Base-by-base conservation (phyloP, 1,139 yeast genomes). In the Geotrichum histeridarum region DNA sequence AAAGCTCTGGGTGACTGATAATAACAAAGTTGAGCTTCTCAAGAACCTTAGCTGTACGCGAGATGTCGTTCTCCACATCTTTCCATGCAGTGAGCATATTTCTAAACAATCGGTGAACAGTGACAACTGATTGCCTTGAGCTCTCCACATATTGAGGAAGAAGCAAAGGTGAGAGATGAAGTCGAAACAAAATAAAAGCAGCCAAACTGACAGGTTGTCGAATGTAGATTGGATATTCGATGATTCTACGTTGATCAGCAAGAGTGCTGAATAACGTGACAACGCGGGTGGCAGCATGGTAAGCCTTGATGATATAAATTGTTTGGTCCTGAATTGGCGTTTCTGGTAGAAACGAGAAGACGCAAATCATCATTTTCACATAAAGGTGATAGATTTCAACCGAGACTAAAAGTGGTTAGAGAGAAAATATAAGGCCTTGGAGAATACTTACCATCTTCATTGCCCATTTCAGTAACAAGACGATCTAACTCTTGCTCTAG, bases 31-130 rank as follows among this genome's bases (percentile, higher is more conserved):
- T 91, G 63, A 90, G 76, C 66, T 89, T 89, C 64, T 91, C 98
- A 62, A 91, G 75, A n/a, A 90, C 94, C 62, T 87, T 87, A 1
- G 97, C 97, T 0, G 95, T 88, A 67, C 98, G 78, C 2, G 95
- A 84, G 39, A 90, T 86, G 69, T 90, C 98, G 70, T 89, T 90
- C 61, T 88, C 90, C 50, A 90, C 87, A 61, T 84, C 88, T 59
- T 85, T 83, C 98, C 98, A 91, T 8, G 96, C 91, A 2, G 93
- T 83, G 45, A 90, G 74, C 67, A 93, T 90, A 67, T 91, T 90
- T 68, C 97, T 77, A 68, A 83, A 86, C 51, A 90, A 72, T 64
- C 96, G 76, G 70, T 91, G 97, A 0, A 89, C 95, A 0, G 97
- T 90, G 22, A 91, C 97, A 64, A 91, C 87, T 9, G 94, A 86